Base-by-base conservation (phyloP, 192 early-diverging fungal genomes). In the Mortierella claussenii region DNA sequence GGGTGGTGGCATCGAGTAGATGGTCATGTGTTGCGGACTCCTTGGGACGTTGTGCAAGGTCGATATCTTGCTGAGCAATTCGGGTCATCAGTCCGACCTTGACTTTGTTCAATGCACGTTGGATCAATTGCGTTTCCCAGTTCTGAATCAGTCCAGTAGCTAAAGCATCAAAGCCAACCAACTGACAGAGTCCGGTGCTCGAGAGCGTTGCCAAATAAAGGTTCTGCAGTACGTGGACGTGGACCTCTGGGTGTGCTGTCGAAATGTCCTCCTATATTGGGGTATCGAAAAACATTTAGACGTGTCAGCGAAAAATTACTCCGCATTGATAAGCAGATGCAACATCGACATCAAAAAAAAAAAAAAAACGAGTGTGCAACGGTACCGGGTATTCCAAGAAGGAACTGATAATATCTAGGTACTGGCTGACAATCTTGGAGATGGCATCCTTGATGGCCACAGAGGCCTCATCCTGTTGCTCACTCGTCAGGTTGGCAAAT, bases 341-440 rank as follows among this genome's bases (percentile, higher is more conserved):
- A n/a, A n/a, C n/a, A n/a, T n/a, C n/a, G n/a, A n/a, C n/a, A n/a
- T n/a, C n/a, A n/a, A n/a, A n/a, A n/a, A n/a, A n/a, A n/a, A n/a
- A n/a, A n/a, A n/a, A n/a, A n/a, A n/a, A n/a, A n/a, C n/a, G n/a
- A n/a, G n/a, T n/a, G n/a, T n/a, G n/a, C n/a, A n/a, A n/a, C n/a
- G n/a, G 54, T 73, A 87, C 85, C 5, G 85, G 84, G 24, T 88
- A 80, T 24, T 80, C 55, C 36, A 89, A 61, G 15, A 88, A 68
- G 9, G 67, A 55, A 27, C 69, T 55, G 11, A 85, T 69, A 1
- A 60, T 56, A 8, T 80, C 71, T 18, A 89, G 69, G 46, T 82
- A 89, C n/a, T 66, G n/a, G 27, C 82, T 78, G 18, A 80, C 63
- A 21, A 80, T 65, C 10, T 55, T 55, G 2, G 82, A 70, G 18